Evolutionary conservation across 192 early-diverging fungal species (phyloP).

Genomic region (Mortierella antarctica): DNA sequence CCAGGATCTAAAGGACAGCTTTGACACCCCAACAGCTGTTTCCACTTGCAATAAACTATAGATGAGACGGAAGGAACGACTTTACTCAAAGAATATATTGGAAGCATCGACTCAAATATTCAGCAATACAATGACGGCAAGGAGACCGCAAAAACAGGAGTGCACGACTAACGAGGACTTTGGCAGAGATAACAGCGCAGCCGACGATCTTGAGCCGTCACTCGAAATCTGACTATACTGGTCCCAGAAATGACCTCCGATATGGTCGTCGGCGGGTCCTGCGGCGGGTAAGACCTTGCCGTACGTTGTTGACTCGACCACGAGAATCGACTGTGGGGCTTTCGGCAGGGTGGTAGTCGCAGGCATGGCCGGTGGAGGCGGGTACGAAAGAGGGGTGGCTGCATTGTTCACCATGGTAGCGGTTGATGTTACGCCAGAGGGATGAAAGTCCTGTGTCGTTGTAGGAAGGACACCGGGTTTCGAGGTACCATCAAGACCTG

Average conservation of each 20-base stretch:
- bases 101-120: too few species aligned
- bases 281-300: constrained; percentile 44
- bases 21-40: too few species aligned
- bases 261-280: constrained; percentile 24
- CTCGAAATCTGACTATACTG: constrained; percentile 1
- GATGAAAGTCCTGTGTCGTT: constrained; percentile 6
- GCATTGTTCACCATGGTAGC: not conserved
- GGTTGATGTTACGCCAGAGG: not conserved
- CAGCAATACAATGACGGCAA: too few species aligned
- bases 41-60: too few species aligned
- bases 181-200: not conserved
- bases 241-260: constrained; percentile 41
- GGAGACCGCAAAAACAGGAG: too few species aligned
- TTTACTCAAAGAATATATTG: too few species aligned
- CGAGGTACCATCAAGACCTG: not conserved
- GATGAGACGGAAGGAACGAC: too few species aligned
- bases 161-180: not conserved
- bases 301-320: constrained; percentile 23
- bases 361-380: not conserved
- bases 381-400: not conserved
- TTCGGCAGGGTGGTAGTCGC: constrained; percentile 18
- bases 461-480: not conserved
- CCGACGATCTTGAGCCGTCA: not conserved
- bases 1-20: too few species aligned
- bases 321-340: constrained; percentile 32